Base-by-base conservation (phyloP, 768 basidiomycete species). In the Cystobasidium onofrii region DNA sequence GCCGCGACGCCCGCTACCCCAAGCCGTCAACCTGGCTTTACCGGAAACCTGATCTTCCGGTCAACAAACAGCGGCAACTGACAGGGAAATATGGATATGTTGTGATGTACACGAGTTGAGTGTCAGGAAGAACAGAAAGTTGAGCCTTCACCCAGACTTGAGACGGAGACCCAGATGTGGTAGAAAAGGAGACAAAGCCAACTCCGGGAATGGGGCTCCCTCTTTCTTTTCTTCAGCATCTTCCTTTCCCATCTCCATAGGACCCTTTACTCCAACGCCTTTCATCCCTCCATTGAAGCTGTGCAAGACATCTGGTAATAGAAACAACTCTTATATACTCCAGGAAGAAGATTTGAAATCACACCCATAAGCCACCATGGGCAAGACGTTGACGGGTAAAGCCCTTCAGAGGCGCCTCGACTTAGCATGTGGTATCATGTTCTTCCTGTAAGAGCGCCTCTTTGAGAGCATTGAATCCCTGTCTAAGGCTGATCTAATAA, bases 401-500 rank as follows among this genome's bases (percentile, higher is more conserved):
- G 29, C 29, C 57, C 57, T 60, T 3, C 57, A 60, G 15, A 27
- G 57, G 57, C 57, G 57, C 57, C 25, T 60, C 12, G 57, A 60
- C 31, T 29, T 60, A 60, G 57, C 57, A 60, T 60, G 57, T 20
- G 57, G 57, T 29, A 60, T 60, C 57, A 60, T 60, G 57, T 60
- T 60, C 57, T 29, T 60, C 29, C 33, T 60, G 57, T 60, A 34
- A 29, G 57, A 15, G 6, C n/a, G 20, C 46, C 46, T 50, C 46
- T 20, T n/a, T 50, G 20, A 43, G 18, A 18, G 41, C n/a, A n/a
- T n/a, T n/a, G n/a, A n/a, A n/a, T n/a, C n/a, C n/a, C n/a, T n/a
- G n/a, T n/a, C n/a, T n/a, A n/a, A n/a, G n/a, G n/a, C n/a, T n/a
- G n/a, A n/a, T n/a, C n/a, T n/a, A n/a, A n/a, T n/a, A n/a, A n/a